Evolutionary conservation across 352 stramenopile species (phyloP).

Genomic region (Thalassiosira livingstoniorum): DNA sequence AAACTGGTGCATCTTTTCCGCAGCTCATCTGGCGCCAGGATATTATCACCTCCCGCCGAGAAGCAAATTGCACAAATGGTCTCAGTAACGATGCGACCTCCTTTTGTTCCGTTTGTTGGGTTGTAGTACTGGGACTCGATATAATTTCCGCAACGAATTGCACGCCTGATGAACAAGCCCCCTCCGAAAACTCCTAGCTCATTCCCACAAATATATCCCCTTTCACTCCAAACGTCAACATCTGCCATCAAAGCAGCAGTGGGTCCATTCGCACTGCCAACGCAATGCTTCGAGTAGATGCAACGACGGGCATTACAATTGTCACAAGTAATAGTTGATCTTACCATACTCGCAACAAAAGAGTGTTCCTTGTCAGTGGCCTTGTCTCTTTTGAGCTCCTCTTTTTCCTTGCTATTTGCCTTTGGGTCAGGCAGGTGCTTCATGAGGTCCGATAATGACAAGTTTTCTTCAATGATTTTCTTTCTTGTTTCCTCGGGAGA

Average conservation of each 20-base stretch:
- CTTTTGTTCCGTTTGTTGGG: slow-evolving; percentile 12
- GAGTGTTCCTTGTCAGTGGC: background rate
- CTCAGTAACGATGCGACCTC: slow-evolving; percentile 16
- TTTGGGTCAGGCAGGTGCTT: background rate
- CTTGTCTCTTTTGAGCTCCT: background rate
- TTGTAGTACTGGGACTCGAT: slow-evolving; percentile 31
- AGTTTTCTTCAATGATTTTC: too few relatives aligned
- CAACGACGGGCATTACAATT: background rate
- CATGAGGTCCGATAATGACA: too few relatives aligned
- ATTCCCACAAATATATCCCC: background rate
- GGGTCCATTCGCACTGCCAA: background rate
- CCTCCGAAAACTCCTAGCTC: background rate
- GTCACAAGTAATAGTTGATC: slow-evolving; percentile 9
- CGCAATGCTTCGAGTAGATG: background rate
- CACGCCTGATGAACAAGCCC: background rate
- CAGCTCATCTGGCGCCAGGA: too few relatives aligned
- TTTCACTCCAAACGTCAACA: background rate
- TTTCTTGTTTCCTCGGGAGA: background rate
- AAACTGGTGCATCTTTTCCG: too few relatives aligned
- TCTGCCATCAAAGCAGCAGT: background rate
- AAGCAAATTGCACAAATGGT: slow-evolving; percentile 20
- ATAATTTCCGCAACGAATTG: background rate
- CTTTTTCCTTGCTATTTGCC: background rate
- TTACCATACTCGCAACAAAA: background rate
- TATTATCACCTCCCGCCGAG: too few relatives aligned